Conservation (phyloP, 2,329 filamentous ascomycete genomes). For the Colletotrichum shisoi region DNA sequence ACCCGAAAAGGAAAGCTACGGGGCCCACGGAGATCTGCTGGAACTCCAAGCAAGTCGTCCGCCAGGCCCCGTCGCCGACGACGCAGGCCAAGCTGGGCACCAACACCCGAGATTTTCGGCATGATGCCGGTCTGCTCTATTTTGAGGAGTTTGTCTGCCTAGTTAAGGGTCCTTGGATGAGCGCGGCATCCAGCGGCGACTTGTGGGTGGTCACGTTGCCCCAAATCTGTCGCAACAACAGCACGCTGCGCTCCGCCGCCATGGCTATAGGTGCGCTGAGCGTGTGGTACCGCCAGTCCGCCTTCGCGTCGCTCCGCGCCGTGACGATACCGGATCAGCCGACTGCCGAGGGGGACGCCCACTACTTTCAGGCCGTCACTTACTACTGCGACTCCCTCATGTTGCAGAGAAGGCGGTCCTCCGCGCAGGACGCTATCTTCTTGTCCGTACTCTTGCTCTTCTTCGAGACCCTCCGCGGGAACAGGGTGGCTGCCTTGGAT, state of each 20-base stretch:
- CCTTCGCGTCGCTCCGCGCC: slow-evolving; percentile 22
- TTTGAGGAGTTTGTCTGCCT: slow-evolving; percentile 48
- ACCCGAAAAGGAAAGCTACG: slow-evolving; percentile 33
- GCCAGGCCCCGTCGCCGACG: slow-evolving; percentile 15
- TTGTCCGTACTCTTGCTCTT: slow-evolving; percentile 47
- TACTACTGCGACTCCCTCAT: slow-evolving; percentile 50
- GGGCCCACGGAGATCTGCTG: slow-evolving; percentile 40
- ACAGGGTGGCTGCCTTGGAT: slow-evolving; percentile 46
- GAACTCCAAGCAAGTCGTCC: slow-evolving; percentile 41
- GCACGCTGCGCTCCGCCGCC: slow-evolving; percentile 46
- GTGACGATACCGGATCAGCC: slow-evolving; percentile 22
- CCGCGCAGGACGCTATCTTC: slow-evolving; percentile 46
- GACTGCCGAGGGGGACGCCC: slow-evolving; percentile 32
- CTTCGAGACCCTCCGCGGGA: slow-evolving; percentile 47
- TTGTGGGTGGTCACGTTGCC: slow-evolving; percentile 47
- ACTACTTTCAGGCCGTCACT: slow-evolving; percentile 48
- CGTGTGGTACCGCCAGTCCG: slow-evolving; percentile 41
- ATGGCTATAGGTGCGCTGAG: slow-evolving; percentile 47
- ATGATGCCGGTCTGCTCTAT: slow-evolving; percentile 41
- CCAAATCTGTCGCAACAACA: slow-evolving; percentile 45
- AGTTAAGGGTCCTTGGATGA: slow-evolving; percentile 45
- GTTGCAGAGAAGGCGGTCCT: slow-evolving; percentile 43
- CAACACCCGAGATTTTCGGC: slow-evolving; percentile 38
- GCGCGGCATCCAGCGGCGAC: slow-evolving; percentile 41
- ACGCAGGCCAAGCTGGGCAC: slow-evolving; percentile 38